phyloP scores from a whole-genome alignment of 2,329 filamentous ascomycete genomes.

The Teratosphaeria pseudoeucalypti region DNA sequence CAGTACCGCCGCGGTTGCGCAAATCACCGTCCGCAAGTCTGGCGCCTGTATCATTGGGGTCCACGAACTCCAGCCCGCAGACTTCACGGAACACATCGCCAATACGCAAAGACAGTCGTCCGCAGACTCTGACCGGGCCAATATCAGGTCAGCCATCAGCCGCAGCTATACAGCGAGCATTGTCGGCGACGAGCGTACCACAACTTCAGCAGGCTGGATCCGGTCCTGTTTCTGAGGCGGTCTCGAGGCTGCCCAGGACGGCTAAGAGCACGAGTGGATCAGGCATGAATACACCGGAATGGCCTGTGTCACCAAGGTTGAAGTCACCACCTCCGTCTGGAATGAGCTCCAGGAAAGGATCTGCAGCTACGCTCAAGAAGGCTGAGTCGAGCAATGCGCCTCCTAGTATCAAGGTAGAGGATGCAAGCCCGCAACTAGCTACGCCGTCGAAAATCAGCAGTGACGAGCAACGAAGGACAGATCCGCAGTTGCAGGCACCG shows the following conservation, averaged over 20 bases:
- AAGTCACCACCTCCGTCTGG: constrained; percentile 58
- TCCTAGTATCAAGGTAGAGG: constrained; percentile 37
- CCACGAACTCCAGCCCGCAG: constrained; percentile 31
- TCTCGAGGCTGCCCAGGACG: constrained; percentile 45
- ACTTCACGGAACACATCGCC: constrained; percentile 40
- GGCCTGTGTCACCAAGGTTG: constrained; percentile 67
- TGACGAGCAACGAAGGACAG: constrained; percentile 23
- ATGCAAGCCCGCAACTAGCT: constrained; percentile 30
- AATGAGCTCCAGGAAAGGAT: constrained; percentile 35
- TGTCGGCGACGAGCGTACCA: constrained; percentile 59
- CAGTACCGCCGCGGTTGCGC: constrained; percentile 10
- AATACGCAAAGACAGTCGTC: constrained; percentile 36
- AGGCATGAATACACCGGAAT: constrained; percentile 48
- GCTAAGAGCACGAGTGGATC: constrained; percentile 48
- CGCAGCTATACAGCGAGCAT: constrained; percentile 53
- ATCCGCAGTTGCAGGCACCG: constrained; percentile 25
- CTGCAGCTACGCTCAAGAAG: constrained; percentile 23
- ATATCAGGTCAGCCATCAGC: constrained; percentile 46
- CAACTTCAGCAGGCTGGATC: constrained; percentile 41
- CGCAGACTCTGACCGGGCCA: constrained; percentile 20
- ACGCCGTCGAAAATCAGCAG: constrained; percentile 16
- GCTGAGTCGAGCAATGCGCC: constrained; percentile 28
- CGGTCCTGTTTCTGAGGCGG: constrained; percentile 47
- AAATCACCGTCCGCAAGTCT: constrained; percentile 21
- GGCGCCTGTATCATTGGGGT: constrained; percentile 11